These are phyloP conservation scores for Arthroderma uncinatum DNA, from an alignment of 2,329 filamentous ascomycete species.

Conservation along the genomic window DNA sequence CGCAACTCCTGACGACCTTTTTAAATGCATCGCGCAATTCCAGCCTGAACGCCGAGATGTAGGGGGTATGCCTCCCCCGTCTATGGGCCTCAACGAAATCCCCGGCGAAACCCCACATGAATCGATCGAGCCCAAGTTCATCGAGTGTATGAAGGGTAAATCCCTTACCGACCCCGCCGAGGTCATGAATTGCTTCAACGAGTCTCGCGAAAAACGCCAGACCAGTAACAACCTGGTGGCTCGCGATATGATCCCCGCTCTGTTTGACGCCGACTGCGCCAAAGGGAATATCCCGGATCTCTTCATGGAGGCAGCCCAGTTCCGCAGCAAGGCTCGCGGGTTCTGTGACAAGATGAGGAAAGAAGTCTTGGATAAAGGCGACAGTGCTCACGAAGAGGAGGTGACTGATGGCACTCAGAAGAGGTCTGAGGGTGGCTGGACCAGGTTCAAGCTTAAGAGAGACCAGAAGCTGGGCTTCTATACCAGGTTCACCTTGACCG, in stretches of 20 bases:
- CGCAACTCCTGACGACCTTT: too few relatives aligned
- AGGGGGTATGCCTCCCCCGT: too few relatives aligned
- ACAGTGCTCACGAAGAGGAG: background rate
- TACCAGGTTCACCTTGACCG: background rate
- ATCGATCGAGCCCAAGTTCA: background rate
- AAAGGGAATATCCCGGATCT: background rate
- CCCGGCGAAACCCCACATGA: background rate
- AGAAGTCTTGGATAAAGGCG: background rate
- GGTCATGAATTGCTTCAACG: background rate
- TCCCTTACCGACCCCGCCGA: background rate
- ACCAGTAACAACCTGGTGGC: background rate
- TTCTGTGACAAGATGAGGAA: conserved; percentile 5
- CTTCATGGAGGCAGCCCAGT: conserved; percentile 3
- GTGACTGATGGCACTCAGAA: background rate
- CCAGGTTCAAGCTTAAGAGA: background rate
- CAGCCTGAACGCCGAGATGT: too few relatives aligned
- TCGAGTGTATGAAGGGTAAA: conserved; percentile 1
- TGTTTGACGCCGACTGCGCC: too few relatives aligned
- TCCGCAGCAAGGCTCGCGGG: background rate
- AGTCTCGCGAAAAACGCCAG: background rate
- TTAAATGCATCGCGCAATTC: too few relatives aligned
- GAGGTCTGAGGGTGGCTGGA: background rate
- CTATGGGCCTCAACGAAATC: background rate
- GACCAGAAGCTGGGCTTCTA: background rate
- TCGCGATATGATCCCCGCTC: too few relatives aligned